Evolutionary conservation across 352 stramenopile species (phyloP), one percentile per base, ranked within the genome.

Genomic region (Phytophthora palmivora): DNA sequence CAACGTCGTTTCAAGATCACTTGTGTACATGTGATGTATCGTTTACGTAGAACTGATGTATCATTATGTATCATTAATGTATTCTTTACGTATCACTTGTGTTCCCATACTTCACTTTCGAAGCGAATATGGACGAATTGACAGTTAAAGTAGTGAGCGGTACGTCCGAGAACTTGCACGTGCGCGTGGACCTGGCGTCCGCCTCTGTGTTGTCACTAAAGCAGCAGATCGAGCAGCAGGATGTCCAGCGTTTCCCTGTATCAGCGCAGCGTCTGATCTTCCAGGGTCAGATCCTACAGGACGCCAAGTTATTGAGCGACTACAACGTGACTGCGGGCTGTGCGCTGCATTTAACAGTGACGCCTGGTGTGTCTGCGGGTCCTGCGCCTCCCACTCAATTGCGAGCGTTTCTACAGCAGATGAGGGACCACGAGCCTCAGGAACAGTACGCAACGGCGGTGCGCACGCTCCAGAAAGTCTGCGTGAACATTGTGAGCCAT

Each of bases 231-330:
- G 75, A 91, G 63, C 59, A 76, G 59, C 70, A 88, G 51, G 72
- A 90, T 45, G 49, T 66, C 30, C 55, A 47, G 43, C 82, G 78
- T 18, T 95, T 89, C 58, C 82, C 84, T 2, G 72, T 86, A 11
- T 68, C 72, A 18, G 80, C 82, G 15, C 87, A 95, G 73, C 87
- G 87, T 9, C 71, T 95, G 34, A 95, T 95, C 55, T 95, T 95
- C 67, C 84, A 95, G 61, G 87, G 87, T 15, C 84, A 92, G 58
- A 91, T 95, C 69, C 63, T 95, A 22, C 79, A 94, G 64, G 71
- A 95, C 66, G 81, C 76, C 43, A 86, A 88, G 46, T 44, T 68
- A 9, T 59, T 95, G 54, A 60, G 60, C 54, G 84, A 86, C 14
- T 95, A 95, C 74, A 67, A 74, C 63, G 76, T 95, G 53, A 48